Conservation (phyloP, 2,329 filamentous ascomycete species). For the Neophaeococcomyces aloes region DNA sequence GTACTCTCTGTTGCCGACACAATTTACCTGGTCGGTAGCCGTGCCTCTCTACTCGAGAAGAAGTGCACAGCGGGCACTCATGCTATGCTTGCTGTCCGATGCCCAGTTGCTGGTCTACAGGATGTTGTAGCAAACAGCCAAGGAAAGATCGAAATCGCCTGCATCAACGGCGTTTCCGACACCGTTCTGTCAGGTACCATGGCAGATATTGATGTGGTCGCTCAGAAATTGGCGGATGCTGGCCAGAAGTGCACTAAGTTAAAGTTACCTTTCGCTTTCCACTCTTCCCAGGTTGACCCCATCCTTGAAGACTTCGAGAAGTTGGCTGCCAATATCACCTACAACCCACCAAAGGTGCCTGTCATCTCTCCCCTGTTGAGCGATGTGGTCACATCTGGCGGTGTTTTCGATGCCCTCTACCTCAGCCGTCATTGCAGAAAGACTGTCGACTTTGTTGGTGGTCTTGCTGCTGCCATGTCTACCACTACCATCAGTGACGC, state of each 20-base stretch:
- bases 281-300: conserved; percentile 37
- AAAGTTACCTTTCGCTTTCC: conserved; percentile 37
- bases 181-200: conserved; percentile 34
- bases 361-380: conserved; percentile 39
- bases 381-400: conserved; percentile 31
- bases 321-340: conserved; percentile 29
- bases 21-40: conserved; percentile 31
- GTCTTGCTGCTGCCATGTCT: conserved; percentile 30
- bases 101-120: conserved; percentile 27
- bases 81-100: conserved; percentile 36
- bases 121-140: conserved; percentile 22
- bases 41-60: conserved; percentile 32
- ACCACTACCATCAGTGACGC: conserved; percentile 25
- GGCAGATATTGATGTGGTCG: conserved; percentile 29
- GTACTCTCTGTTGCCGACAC: conserved; percentile 29
- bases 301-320: conserved; percentile 34
- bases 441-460: conserved; percentile 37
- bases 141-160: conserved; percentile 27
- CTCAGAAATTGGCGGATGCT: conserved; percentile 27
- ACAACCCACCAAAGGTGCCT: conserved; percentile 31
- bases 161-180: conserved; percentile 35
- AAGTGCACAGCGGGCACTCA: conserved; percentile 33
- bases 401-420: conserved; percentile 31
- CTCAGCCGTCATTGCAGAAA: conserved; percentile 34
- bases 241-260: conserved; percentile 34